A percentile compares a stretch with the other conserved stretches of the same genome.
phyloP scores from a whole-genome alignment of 2,329 filamentous ascomycete species.

The Grosmannia penicillata region DNA sequence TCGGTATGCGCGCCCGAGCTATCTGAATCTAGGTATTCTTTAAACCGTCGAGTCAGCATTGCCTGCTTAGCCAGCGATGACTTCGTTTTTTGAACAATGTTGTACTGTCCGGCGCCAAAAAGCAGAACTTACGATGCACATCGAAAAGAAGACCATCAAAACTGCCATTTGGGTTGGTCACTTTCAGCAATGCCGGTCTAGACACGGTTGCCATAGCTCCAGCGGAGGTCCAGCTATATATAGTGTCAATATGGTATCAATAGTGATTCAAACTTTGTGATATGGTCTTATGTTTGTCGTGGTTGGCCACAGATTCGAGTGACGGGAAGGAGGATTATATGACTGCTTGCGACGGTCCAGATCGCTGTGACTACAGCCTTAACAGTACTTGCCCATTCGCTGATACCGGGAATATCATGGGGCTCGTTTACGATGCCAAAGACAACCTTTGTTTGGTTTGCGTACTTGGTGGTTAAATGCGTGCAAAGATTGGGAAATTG shows the following conservation, averaged over 20 bases:
- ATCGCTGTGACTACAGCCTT: slow-evolving; percentile 53
- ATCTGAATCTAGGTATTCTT: slow-evolving; percentile 42
- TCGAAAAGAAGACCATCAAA: slow-evolving; percentile 40
- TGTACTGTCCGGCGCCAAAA: too few relatives aligned
- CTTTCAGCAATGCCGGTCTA: slow-evolving; percentile 21
- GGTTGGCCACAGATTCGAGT: not conserved
- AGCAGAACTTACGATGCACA: slow-evolving; percentile 26
- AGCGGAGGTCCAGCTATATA: slow-evolving; percentile 29
- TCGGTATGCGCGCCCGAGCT: slow-evolving; percentile 35
- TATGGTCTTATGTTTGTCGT: too few relatives aligned
- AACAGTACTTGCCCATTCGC: slow-evolving; percentile 41
- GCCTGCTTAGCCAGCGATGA: too few relatives aligned
- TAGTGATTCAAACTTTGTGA: too few relatives aligned
- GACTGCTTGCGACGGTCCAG: slow-evolving; percentile 41
- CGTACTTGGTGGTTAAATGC: slow-evolving; percentile 43
- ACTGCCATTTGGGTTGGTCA: slow-evolving; percentile 42
- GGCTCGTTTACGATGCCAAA: slow-evolving; percentile 60
- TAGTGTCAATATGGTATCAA: too few relatives aligned
- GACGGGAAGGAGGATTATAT: slow-evolving; percentile 50
- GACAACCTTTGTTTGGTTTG: slow-evolving; percentile 32
- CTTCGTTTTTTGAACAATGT: too few relatives aligned
- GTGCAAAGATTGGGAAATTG: slow-evolving; percentile 47
- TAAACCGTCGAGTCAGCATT: too few relatives aligned
- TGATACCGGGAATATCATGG: slow-evolving; percentile 37
- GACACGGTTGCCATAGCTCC: slow-evolving; percentile 13